Evolutionary conservation across 2,329 filamentous ascomycete genomes (phyloP).

Genomic region (Xylaria polymorpha): DNA sequence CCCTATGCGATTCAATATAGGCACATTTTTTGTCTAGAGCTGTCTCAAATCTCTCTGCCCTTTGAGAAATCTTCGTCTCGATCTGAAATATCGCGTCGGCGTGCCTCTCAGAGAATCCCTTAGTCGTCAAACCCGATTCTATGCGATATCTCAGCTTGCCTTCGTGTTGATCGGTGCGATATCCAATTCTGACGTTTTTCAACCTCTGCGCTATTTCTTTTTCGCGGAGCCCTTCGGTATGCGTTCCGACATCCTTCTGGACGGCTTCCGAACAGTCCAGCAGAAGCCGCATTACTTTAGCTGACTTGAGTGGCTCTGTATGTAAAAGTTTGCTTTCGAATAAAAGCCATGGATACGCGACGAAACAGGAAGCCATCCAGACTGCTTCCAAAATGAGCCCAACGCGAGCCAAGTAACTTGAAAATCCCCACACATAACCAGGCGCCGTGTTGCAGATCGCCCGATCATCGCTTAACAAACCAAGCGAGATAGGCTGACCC

Average conservation of each 20-base stretch:
- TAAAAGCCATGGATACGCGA: background rate
- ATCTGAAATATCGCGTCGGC: background rate
- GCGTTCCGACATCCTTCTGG: background rate
- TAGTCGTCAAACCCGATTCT: background rate
- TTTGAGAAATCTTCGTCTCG: background rate
- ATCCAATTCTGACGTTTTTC: background rate
- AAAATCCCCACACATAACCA: slow-evolving; percentile 1
- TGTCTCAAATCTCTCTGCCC: background rate
- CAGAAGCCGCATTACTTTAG: background rate
- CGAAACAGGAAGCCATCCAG: background rate
- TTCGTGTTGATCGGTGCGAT: background rate
- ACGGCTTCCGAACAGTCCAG: background rate
- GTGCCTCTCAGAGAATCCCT: background rate
- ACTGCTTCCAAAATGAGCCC: background rate
- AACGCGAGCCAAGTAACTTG: background rate
- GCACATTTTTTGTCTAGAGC: background rate
- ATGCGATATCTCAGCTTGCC: background rate
- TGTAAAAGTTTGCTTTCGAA: background rate
- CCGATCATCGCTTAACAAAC: background rate
- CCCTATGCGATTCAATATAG: background rate
- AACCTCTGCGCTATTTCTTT: background rate
- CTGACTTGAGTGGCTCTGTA: background rate
- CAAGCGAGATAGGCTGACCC: background rate
- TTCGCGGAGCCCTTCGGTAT: background rate
- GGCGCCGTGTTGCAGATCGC: background rate